Base-by-base conservation (phyloP, 2,329 filamentous ascomycete genomes). In the Venturia aucupariae region DNA sequence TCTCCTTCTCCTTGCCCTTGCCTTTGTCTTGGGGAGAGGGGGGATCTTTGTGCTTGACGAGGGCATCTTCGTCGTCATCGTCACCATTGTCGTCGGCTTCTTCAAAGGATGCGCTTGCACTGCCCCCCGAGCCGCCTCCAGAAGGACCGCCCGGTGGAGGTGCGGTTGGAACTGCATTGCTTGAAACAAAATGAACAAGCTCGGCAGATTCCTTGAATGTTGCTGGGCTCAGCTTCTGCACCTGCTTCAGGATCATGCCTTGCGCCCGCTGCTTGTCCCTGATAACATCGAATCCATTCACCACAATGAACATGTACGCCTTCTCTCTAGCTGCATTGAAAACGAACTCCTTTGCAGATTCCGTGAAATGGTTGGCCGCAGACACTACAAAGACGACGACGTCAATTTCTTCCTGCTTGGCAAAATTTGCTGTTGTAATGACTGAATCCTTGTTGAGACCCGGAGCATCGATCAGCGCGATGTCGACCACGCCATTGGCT, bases 301-400 rank as follows among this genome's bases (percentile, higher is more conserved):
- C 94, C 17, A 99, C 94, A 75, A 99, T 96, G 75, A 99, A 99
- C 67, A 99, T 92, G 73, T 99, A 99, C 0, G 94, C 93, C 77
- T 99, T 99, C 73, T 99, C 94, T 48, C 93, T 86, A 0, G 94
- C 94, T 1, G 94, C 94, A 61, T 93, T 93, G 81, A 90, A 90
- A 67, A 99, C 96, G 72, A 99, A 99, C 71, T 99, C 94, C 76
- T 90, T 95, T n/a, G 94, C 92, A 0, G 94, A 96, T 64, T 96
- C 86, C 0, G 94, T 99, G 73, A 99, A 97, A 76, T 99, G 94
- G 69, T 99, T 99, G 32, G 93, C 92, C 2, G 94, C 94, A 13
- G 92, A 97, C 5, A 99, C 94, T 41, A 99, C 94, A 71, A 99
- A 99, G 0, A 99, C 92, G 0, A 99, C 94, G 0, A 99, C 94